Evolutionary conservation across 1,139 yeast species (phyloP), one percentile per base, ranked within the genome.

Genomic region (Hansenula anomala): DNA sequence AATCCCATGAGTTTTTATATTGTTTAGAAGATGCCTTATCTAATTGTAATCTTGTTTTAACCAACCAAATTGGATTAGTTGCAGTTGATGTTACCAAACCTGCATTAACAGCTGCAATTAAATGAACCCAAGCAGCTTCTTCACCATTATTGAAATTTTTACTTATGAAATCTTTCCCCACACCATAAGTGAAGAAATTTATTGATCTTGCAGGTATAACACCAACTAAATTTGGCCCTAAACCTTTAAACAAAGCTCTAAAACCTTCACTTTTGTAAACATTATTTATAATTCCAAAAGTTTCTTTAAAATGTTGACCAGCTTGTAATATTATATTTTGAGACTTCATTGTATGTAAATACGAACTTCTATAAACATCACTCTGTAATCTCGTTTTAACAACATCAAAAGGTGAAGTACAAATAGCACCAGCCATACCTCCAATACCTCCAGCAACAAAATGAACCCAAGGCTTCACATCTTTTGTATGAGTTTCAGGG

Each of bases 41-140:
- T 42, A 94, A 71, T 57, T 94, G 99, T 36, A 94, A 72, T 54
- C 99, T 73, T 1, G 99, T 94, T 61, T 94, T 94, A 43, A 94
- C 83, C 48, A 94, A 69, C 99, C 99, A 94, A 41, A 94, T 94
- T n/a, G 99, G 99, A 59, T 94, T 94, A 0, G 99, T 94, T n/a
- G 94, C 96, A 0, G 98, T 92, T 4, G 97, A 84, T 0, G 98
- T 94, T 17, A 85, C 94, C 58, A 92, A 71, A 3, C 99, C 98
- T 0, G 99, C 99, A 52, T 75, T 75, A 1, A 92, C 80, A n/a
- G 97, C 98, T 1, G 97, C 78, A 24, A 80, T 60, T 40, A 94
- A 67, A 63, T 94, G 98, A 28, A 92, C 79, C 79, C 89, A 79
- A 1, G 97, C 80, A 15, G 81, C 80, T 55, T 89, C 96, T 45